Evolutionary conservation across 164 flowering plant species (phyloP), one percentile per base, ranked within the genome.

Genomic region (Magnolia officinalis): DNA sequence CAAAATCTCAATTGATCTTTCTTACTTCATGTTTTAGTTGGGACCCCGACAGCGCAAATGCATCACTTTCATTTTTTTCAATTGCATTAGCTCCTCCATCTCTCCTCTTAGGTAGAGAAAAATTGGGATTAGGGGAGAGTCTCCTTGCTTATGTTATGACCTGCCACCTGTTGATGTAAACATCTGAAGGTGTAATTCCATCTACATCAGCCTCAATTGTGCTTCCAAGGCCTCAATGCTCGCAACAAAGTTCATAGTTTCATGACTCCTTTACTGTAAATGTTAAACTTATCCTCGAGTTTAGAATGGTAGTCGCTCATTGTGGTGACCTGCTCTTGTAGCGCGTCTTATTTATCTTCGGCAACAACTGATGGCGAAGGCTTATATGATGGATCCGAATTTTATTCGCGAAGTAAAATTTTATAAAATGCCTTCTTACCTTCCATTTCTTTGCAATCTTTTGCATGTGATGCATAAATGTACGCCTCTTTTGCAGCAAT

Each of bases 51-150:
- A 73, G 55, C 77, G 74, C 77, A 81, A 78, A 31, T 50, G 68
- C 88, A 85, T 84, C 67, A 83, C 87, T 64, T 31, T 87, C 63
- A 82, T 78, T 31, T 37, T 37, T 37, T 37, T 88, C 1, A 82
- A 72, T 58, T 68, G 75, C 63, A 73, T 81, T 4, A 45, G 31
- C 74, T 70, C 50, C 9, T 58, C 55, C 11, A 63, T 21, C 21
- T 29, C 9, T 63, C 18, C 61, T 55, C 61, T 55, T 55, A 16
- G 68, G 6, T 2, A 14, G 10, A 55, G 61, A 10, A 16, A 16
- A 55, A 55, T 55, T 16, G 11, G 8, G 61, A 8, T 8, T 10
- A 10, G 61, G 16, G 18, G 61, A 16, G 61, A 55, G 18, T 55
- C 18, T 55, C 16, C 61, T 55, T 10, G 61, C 50, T 50, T 83